Conservation (phyloP, 2,329 filamentous ascomycete genomes). For the Trichoderma cornu-damae region DNA sequence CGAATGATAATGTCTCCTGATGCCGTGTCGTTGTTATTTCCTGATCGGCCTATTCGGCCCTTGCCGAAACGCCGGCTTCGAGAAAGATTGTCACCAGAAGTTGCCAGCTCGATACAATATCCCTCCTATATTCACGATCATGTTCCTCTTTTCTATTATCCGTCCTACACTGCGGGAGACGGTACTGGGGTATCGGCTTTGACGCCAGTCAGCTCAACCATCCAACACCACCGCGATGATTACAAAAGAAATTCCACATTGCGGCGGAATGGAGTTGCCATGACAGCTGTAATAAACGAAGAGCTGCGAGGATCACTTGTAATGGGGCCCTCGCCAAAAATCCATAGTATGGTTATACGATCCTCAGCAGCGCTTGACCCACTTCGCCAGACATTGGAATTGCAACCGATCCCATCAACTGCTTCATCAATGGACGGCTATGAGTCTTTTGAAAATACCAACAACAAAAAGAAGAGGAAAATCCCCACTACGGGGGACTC, state of each 20-base stretch:
- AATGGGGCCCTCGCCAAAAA: conserved; percentile 44
- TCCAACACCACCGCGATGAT: conserved; percentile 23
- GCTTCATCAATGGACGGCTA: conserved; percentile 77
- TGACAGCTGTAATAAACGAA: conserved; percentile 52
- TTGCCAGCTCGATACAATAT: conserved; percentile 75
- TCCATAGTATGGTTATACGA: conserved; percentile 39
- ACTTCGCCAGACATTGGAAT: conserved; percentile 39
- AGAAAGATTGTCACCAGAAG: conserved; percentile 79
- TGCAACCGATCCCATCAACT: conserved; percentile 60
- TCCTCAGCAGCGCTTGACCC: conserved; percentile 43
- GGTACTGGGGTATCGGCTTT: conserved; percentile 28
- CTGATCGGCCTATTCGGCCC: conserved; percentile 87
- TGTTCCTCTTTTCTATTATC: conserved; percentile 64
- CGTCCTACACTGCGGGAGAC: conserved; percentile 51
- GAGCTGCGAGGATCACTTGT: conserved; percentile 43
- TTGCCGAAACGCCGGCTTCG: conserved; percentile 84
- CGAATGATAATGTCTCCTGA: conserved; percentile 57
- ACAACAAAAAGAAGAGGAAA: conserved; percentile 99
- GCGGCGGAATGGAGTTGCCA: conserved; percentile 32
- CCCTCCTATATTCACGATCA: conserved; percentile 68
- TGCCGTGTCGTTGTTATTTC: conserved; percentile 73
- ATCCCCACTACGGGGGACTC: conserved; percentile 83
- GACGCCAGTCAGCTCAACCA: conserved; percentile 6
- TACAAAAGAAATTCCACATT: conserved; percentile 24
- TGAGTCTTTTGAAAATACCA: conserved; percentile 96